Conservation (phyloP, 129 eudicot species). For the Kitagawia praeruptora region DNA sequence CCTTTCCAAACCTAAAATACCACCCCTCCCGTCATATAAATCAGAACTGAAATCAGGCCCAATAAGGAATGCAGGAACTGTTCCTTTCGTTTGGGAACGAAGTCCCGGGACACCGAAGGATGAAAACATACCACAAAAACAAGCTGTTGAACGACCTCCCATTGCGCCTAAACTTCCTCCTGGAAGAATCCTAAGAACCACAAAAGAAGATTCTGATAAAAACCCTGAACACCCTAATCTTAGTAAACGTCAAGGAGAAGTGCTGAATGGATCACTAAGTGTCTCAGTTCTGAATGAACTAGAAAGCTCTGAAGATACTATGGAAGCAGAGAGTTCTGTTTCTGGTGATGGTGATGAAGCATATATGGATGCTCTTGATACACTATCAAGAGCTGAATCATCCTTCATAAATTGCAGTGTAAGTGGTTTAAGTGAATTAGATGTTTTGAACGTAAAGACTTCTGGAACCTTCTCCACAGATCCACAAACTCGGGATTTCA, state of each 20-base stretch:
- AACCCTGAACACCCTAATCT: slow-evolving; percentile 6
- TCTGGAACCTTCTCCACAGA: slow-evolving; percentile 33
- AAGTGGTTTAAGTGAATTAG: slow-evolving; percentile 55
- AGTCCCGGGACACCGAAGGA: slow-evolving; percentile 83
- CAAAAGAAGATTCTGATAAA: slow-evolving; percentile 21
- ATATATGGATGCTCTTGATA: slow-evolving; percentile 60
- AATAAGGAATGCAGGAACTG: slow-evolving; percentile 48
- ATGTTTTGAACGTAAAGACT: slow-evolving; percentile 24
- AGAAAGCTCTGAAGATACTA: slow-evolving; percentile 23
- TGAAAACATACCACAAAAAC: slow-evolving; percentile 26
- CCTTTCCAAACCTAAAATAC: slow-evolving; percentile 17
- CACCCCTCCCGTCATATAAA: slow-evolving; percentile 31
- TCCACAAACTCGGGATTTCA: slow-evolving; percentile 59
- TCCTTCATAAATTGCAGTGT: slow-evolving; percentile 54
- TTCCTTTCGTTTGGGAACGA: slow-evolving; percentile 82
- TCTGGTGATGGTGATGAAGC: slow-evolving; percentile 41
- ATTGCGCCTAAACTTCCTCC: slow-evolving; percentile 70
- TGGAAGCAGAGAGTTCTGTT: slow-evolving; percentile 27
- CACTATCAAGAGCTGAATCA: slow-evolving; percentile 58
- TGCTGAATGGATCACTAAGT: neutral
- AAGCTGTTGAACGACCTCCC: slow-evolving; percentile 20
- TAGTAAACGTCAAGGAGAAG: slow-evolving; percentile 9
- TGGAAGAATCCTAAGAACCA: slow-evolving; percentile 36
- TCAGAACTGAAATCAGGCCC: slow-evolving; percentile 50
- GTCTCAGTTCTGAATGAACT: slow-evolving; percentile 7